phyloP scores from a whole-genome alignment of 345 rosid species.

The Hypericum perforatum region DNA sequence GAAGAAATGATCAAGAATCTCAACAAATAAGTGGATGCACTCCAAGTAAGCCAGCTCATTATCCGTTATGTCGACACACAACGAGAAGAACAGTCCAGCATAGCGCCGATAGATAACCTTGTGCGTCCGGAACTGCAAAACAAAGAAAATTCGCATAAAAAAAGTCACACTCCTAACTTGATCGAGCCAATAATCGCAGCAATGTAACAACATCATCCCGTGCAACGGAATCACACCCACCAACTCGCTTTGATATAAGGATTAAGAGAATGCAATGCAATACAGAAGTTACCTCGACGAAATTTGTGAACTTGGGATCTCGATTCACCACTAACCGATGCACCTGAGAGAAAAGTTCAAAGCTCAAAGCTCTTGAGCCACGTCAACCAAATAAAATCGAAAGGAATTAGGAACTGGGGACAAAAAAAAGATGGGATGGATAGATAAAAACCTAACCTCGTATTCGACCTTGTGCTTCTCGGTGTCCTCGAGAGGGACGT shows the following conservation, averaged over 20 bases:
- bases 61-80: slow-evolving; percentile 95
- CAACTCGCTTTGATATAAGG: too few species aligned
- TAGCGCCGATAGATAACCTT: slow-evolving; percentile 94
- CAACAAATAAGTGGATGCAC: slow-evolving; percentile 91
- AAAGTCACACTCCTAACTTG: background rate
- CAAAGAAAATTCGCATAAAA: background rate
- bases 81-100: slow-evolving; percentile 85
- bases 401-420: background rate
- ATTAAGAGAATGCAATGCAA: background rate
- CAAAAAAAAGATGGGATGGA: background rate
- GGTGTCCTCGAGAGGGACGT: slow-evolving; percentile 93
- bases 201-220: background rate
- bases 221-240: too few species aligned
- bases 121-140: slow-evolving; percentile 77
- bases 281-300: slow-evolving; percentile 66
- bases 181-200: background rate
- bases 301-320: slow-evolving; percentile 90
- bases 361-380: background rate
- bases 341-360: slow-evolving; percentile 35
- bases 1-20: slow-evolving; percentile 96
- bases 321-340: slow-evolving; percentile 94
- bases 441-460: slow-evolving; percentile 41
- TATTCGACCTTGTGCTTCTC: slow-evolving; percentile 98
- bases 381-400: background rate
- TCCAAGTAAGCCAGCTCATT: slow-evolving; percentile 91